These are phyloP conservation scores for Rhododendron kiyosumense DNA, from an alignment of 148 eudicot genomes.

Conservation along the genomic window DNA sequence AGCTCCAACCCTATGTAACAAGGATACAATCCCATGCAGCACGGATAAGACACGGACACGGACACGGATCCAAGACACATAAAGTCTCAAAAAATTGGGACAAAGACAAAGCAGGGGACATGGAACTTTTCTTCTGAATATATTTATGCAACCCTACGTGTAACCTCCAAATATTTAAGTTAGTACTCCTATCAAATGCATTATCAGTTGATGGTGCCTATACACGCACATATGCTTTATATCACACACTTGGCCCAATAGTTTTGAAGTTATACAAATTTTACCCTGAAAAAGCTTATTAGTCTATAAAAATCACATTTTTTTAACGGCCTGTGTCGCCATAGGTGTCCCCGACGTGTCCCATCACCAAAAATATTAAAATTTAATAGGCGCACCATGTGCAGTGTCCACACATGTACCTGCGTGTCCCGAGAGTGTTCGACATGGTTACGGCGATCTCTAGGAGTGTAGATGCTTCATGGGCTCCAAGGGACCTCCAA, in stretches of 20 bases:
- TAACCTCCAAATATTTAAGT: neutral
- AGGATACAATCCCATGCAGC: too few relatives aligned
- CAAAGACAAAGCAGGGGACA: neutral
- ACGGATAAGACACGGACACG: neutral
- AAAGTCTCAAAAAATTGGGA: neutral
- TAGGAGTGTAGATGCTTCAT: neutral
- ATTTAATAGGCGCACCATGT: neutral
- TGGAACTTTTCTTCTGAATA: neutral
- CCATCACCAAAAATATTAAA: neutral
- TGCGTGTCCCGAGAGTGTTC: neutral
- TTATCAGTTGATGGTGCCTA: neutral
- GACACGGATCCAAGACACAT: neutral
- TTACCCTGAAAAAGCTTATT: neutral
- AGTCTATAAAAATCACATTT: neutral
- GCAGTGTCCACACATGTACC: neutral
- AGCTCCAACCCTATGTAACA: neutral
- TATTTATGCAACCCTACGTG: neutral
- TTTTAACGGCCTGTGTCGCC: neutral
- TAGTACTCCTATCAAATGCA: neutral
- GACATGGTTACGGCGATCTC: neutral
- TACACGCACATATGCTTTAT: neutral
- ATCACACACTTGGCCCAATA: neutral
- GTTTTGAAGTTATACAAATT: too few relatives aligned
- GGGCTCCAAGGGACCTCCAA: neutral
- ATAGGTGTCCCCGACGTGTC: neutral